These are phyloP conservation scores for Saccharomyces kudriavzevii DNA, from an alignment of 805 yeast genomes.

Conservation along the genomic window DNA sequence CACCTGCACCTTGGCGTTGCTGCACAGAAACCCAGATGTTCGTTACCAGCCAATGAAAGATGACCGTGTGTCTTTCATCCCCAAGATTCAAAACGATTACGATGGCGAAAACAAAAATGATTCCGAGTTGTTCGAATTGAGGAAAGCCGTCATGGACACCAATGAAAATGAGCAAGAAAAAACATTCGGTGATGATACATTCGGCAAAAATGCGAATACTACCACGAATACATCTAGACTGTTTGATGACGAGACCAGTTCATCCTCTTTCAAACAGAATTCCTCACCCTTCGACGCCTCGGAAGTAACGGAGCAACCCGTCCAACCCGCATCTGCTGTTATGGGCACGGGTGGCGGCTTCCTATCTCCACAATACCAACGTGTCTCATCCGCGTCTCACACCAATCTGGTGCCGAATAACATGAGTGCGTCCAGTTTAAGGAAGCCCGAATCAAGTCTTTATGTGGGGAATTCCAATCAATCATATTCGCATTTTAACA, in stretches of 20 bases:
- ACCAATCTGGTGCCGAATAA: conserved; percentile 8
- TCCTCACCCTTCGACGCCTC: conserved; percentile 1
- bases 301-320: conserved; percentile 10
- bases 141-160: conserved; percentile 32
- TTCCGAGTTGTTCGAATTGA: conserved; percentile 29
- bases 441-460: conserved; percentile 29
- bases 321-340: conserved; percentile 26
- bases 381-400: conserved; percentile 11
- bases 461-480: conserved; percentile 11
- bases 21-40: conserved; percentile 88
- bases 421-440: conserved; percentile 12
- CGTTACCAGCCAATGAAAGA: conserved; percentile 94
- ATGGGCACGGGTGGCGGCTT: conserved; percentile 13
- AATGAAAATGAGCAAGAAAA: conserved; percentile 29
- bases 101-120: conserved; percentile 24
- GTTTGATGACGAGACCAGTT: conserved; percentile 15
- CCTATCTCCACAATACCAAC: conserved; percentile 4
- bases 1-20: conserved; percentile 74
- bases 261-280: conserved; percentile 6
- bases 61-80: conserved; percentile 92
- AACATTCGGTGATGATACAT: conserved; percentile 17
- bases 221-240: conserved; percentile 4
- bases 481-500: background rate
- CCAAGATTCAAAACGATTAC: conserved; percentile 41
- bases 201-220: conserved; percentile 8